Evolutionary conservation across 2,329 filamentous ascomycete genomes (phyloP).

Genomic region (Remersonia thermophila): DNA sequence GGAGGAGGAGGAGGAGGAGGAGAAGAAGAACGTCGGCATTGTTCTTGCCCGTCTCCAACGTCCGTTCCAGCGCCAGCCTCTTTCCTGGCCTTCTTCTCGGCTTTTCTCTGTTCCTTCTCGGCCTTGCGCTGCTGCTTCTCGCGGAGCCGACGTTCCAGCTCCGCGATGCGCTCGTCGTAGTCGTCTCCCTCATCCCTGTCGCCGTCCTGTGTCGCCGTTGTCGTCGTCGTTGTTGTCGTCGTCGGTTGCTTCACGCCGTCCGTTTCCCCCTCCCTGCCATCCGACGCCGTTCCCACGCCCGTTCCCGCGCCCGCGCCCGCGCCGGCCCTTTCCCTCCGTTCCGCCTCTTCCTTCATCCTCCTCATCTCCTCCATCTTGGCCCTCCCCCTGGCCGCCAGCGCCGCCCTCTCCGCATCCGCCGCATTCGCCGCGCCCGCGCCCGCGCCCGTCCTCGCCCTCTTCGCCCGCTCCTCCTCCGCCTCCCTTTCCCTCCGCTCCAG

Average conservation of each 20-base stretch:
- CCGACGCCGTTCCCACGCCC: background rate
- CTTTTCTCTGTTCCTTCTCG: conserved; percentile 31
- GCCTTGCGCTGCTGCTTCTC: conserved; percentile 28
- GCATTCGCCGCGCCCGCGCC: conserved; percentile 20
- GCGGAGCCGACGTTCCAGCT: conserved; percentile 31
- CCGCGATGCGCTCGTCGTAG: conserved; percentile 28
- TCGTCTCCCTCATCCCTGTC: conserved; percentile 4
- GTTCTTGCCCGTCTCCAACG: background rate
- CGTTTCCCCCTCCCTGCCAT: background rate
- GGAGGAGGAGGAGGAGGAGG: too few species aligned
- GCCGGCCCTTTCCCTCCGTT: conserved; percentile 23
- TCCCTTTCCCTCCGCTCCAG: conserved; percentile 41
- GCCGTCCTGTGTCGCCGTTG: background rate
- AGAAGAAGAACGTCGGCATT: too few species aligned
- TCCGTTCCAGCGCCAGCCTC: background rate
- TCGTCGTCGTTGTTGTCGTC: background rate
- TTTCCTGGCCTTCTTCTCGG: conserved; percentile 26
- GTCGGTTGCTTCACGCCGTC: background rate
- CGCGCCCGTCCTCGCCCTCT: conserved; percentile 14
- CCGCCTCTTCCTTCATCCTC: conserved; percentile 29
- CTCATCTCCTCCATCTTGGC: conserved; percentile 28
- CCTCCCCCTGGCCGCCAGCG: conserved; percentile 24
- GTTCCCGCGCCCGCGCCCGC: conserved; percentile 5
- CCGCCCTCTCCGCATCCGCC: conserved; percentile 22
- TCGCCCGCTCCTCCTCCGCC: conserved; percentile 24